Conservation (phyloP, 164 flowering plant genomes). For the Berberis thunbergii region DNA sequence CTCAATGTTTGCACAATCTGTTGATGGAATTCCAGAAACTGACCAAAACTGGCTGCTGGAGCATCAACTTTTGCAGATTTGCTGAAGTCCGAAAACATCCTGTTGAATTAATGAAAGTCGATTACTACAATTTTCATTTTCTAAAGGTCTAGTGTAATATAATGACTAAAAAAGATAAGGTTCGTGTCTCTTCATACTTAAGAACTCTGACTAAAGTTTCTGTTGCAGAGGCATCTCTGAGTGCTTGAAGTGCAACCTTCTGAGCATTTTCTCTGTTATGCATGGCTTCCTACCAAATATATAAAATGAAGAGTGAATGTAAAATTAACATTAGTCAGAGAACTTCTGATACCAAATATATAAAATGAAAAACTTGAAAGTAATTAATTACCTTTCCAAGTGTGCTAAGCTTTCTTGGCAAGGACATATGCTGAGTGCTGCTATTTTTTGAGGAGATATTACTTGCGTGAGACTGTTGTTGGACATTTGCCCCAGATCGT, state of each 20-base stretch:
- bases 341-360: too few species aligned
- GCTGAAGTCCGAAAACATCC: conserved; percentile 71
- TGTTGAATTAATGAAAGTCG: conserved; percentile 13
- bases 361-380: background rate
- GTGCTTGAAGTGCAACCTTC: conserved; percentile 80
- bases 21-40: conserved; percentile 69
- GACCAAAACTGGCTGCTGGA: conserved; percentile 70
- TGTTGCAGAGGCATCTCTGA: conserved; percentile 76
- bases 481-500: conserved; percentile 13
- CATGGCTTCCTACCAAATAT: conserved; percentile 57
- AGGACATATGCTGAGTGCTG: conserved; percentile 32
- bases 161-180: too few species aligned
- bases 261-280: conserved; percentile 76
- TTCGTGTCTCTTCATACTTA: conserved; percentile 32
- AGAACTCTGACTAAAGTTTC: conserved; percentile 69
- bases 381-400: conserved; percentile 56
- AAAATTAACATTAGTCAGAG: background rate
- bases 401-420: conserved; percentile 67
- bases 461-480: conserved; percentile 24
- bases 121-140: too few species aligned
- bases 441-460: background rate
- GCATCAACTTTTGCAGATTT: conserved; percentile 57
- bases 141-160: too few species aligned
- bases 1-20: conserved; percentile 61
- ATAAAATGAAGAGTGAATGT: background rate